Evolutionary conservation across 2,329 filamentous ascomycete species (phyloP).

Genomic region (Aureobasidium sp.): DNA sequence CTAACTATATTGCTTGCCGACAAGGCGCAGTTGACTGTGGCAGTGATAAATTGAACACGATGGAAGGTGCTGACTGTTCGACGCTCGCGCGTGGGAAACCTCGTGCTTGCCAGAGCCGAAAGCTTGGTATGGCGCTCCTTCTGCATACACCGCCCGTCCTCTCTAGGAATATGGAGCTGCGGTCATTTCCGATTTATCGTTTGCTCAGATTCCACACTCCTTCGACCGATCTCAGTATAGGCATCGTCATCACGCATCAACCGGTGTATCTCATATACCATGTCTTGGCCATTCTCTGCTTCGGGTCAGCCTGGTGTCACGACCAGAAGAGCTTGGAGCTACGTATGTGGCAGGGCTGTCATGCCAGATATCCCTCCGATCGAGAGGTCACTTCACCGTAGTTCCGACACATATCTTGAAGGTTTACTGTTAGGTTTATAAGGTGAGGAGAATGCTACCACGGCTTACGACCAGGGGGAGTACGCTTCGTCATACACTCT

Average conservation of each 20-base stretch:
- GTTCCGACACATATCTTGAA: neutral
- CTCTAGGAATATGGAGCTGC: conserved; percentile 3
- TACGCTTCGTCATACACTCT: neutral
- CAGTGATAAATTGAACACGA: neutral
- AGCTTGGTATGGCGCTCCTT: conserved; percentile 1
- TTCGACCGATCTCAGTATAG: neutral
- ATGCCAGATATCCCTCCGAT: neutral
- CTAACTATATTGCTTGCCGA: neutral
- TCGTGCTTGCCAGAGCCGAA: conserved; percentile 3
- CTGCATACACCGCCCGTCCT: neutral
- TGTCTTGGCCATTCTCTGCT: conserved; percentile 3
- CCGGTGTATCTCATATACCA: neutral
- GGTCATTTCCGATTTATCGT: neutral
- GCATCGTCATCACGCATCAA: conserved; percentile 3
- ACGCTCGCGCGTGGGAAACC: neutral
- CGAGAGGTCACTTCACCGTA: conserved; percentile 3
- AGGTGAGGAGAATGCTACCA: conserved; percentile 4
- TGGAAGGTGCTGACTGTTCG: neutral
- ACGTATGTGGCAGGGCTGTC: conserved; percentile 3
- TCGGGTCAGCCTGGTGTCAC: neutral
- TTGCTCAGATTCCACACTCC: neutral
- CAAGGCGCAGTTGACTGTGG: neutral
- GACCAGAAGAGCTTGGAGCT: neutral
- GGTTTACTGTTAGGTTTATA: neutral
- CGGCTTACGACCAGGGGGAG: neutral